Base-by-base conservation (phyloP, 108 stramenopile genomes). In the Pseudonitzschia pungens region DNA sequence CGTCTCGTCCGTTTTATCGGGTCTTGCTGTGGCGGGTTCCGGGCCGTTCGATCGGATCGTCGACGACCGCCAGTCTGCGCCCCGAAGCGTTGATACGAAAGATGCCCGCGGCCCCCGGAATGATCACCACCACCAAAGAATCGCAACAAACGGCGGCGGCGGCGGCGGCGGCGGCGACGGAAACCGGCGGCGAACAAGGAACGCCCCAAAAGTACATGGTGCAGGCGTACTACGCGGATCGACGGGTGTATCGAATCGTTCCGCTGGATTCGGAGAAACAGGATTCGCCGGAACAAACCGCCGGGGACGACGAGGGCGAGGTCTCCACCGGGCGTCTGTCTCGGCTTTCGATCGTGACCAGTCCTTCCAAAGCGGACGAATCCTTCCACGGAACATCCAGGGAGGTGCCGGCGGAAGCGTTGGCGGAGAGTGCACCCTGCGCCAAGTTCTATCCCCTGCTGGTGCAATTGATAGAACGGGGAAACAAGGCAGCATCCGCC, bases 391-490 rank as follows among this genome's bases (percentile, higher is more conserved):
- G 10, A 12, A 0, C 22, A 22, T 40, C 36, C 9, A 68, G 55
- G 44, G 57, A 57, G 18, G 73, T 74, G n/a, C 52, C 78, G 12
- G 4, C 36, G 8, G 41, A 60, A 5, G 63, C 60, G 26, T 32
- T 79, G 52, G 45, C 65, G 26, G 66, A 68, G 2, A 48, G 31
- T 29, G 83, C 92, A 9, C 83, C 77, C 24, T 72, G 82, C 65
- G 87, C 89, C 75, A 90, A 89, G 77, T 89, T 89, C 69, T 89
- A 89, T 79, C 92, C 92, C 18, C 71, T 93, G 10, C 66, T 93
- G 1, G 72, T 79, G 32, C 81, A 89, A 43, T 69, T 92, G 28
- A 92, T 92, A 77, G 64, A 66, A 22, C 68, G 81, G 5, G 84
- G 80, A 14, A 86, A 82, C 56, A 69, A 82, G 68, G 77, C 84